Conservation (phyloP, 805 yeast species). For the Pichia ethanolica region DNA sequence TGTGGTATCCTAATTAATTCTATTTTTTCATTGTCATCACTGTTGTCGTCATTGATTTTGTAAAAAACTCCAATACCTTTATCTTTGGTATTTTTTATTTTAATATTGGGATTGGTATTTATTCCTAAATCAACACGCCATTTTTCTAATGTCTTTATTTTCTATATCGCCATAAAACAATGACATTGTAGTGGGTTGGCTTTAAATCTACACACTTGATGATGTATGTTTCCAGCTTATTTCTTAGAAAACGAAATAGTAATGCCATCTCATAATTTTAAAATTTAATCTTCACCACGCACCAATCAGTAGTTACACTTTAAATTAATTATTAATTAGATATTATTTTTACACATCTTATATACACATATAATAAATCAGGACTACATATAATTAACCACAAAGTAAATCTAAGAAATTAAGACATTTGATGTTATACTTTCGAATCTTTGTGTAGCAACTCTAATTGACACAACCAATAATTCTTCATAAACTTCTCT, state of each 20-base stretch:
- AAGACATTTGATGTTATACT: slow-evolving; percentile 70
- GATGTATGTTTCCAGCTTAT: no score
- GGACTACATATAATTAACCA: not conserved
- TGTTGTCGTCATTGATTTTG: not conserved
- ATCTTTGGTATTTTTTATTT: slow-evolving; percentile 10
- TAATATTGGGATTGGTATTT: slow-evolving; percentile 8
- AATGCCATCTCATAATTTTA: no score
- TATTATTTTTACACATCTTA: not conserved
- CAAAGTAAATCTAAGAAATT: slow-evolving; percentile 26
- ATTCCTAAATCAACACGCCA: slow-evolving; percentile 13
- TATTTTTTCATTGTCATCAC: slow-evolving; percentile 11
- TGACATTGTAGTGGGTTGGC: not conserved
- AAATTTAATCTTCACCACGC: no score
- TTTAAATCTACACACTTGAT: no score
- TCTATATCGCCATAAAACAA: slow-evolving; percentile 3
- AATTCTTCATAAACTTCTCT: slow-evolving; percentile 56
- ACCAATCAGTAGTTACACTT: no score
- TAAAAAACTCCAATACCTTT: slow-evolving; percentile 32
- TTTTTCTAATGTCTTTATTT: not conserved
- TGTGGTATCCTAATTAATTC: slow-evolving; percentile 35
- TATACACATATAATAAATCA: no score
- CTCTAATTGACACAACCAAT: slow-evolving; percentile 48
- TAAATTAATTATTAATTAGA: no score
- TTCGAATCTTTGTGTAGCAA: slow-evolving; percentile 65
- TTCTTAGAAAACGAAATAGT: no score